Evolutionary conservation across 169 alveolate genomes (phyloP).

Genomic region (Eimeria praecox): DNA sequence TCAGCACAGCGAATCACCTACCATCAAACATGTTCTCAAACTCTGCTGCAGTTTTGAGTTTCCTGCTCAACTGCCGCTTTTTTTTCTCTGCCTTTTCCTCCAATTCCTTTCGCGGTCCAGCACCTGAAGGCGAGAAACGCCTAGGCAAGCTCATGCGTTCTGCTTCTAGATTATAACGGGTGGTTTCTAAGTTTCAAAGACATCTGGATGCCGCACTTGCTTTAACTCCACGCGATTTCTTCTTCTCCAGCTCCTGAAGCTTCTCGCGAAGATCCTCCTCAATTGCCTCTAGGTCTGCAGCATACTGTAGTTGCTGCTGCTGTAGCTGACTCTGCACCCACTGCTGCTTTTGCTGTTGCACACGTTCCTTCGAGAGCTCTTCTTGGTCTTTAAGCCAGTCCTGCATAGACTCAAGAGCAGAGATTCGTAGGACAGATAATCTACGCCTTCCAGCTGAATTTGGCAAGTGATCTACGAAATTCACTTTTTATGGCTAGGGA

Average conservation of each 20-base stretch:
- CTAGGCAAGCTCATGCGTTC: not conserved
- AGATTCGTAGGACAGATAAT: not conserved
- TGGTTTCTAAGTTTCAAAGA: too few relatives aligned
- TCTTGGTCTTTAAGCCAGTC: constrained; percentile 79
- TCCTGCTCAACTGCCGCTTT: constrained; percentile 64
- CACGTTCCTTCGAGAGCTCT: constrained; percentile 39
- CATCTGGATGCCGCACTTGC: not conserved
- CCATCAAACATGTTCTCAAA: constrained; percentile 41
- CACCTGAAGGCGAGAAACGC: constrained; percentile 42
- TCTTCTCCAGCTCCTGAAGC: constrained; percentile 54
- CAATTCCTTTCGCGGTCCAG: constrained; percentile 50
- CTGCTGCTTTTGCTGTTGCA: constrained; percentile 20
- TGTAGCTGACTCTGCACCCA: constrained; percentile 70
- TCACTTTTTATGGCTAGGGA: not conserved
- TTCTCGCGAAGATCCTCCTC: constrained; percentile 54
- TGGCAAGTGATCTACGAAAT: not conserved
- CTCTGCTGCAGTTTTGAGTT: constrained; percentile 67
- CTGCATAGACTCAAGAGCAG: not conserved
- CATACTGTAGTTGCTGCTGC: constrained; percentile 69
- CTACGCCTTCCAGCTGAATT: not conserved
- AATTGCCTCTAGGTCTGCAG: constrained; percentile 35
- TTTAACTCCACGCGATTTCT: constrained; percentile 36
- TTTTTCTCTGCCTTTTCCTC: constrained; percentile 75
- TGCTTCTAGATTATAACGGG: not conserved
- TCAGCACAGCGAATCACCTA: not conserved